Base-by-base conservation (phyloP, 108 stramenopile genomes). In the Licmophora abbreviata region DNA sequence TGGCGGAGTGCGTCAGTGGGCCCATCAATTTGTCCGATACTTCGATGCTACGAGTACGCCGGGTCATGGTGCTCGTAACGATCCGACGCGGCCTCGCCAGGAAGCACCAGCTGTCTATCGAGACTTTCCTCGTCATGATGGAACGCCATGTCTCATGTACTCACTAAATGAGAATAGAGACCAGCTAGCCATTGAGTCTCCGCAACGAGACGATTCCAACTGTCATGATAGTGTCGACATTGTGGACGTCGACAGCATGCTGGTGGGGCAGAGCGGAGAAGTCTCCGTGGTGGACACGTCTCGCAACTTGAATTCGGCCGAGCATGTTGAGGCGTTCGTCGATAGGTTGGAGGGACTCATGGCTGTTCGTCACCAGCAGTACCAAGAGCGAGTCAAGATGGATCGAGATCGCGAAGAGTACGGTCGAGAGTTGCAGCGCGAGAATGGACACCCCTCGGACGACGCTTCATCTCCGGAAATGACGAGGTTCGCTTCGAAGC, bases 111-210 rank as follows among this genome's bases (percentile, higher is more conserved):
- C 77, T 48, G 66, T 71, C 2, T 81, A 74, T 46, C 32, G 54
- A 32, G 79, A 81, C 47, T 81, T 81, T 62, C 79, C 79, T 12
- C 52, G 79, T 14, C 63, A 61, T 21, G 79, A 81, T 57, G 79
- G 79, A 2, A 76, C 79, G 33, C 79, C 79, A 12, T 81, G 75
- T 51, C 45, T 81, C 23, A 81, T 81, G 26, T 73, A 72, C 53
- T n/a, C n/a, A 51, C 66, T 37, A 55, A 18, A 20, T 34, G 29
- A 4, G 38, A 41, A 4, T 15, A 32, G 6, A 32, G 44, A 22
- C 52, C 3, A 12, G 30, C 11, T 37, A 21, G 33, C 26, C 3
- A 3, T 3, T 25, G 38, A 25, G 1, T 3, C 21, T 24, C 44
- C 15, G 14, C 44, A 14, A 25, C 44, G 7, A 15, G 17, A n/a